Evolutionary conservation across 2,329 filamentous ascomycete genomes (phyloP), one percentile per base, ranked within the genome.

Genomic region (Trichoderma sp.): DNA sequence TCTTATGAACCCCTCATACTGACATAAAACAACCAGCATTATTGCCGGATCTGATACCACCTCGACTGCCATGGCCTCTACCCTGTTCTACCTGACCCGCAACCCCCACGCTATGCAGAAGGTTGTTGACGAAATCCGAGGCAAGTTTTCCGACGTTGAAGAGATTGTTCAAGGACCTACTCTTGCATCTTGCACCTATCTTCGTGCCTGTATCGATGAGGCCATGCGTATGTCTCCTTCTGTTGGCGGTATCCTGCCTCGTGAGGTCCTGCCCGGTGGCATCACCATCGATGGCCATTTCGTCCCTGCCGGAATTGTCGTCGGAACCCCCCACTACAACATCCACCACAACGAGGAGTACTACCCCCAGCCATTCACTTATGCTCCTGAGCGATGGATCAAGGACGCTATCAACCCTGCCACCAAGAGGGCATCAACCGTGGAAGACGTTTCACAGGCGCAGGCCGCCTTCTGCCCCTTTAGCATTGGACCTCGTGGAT

Each of bases 391-490:
- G 82, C 86, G 91, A 28, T 93, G 91, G 91, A 82, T 92, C 18
- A 80, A 81, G 2, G 87, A 86, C 5, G 83, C 82, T 57, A 77
- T 75, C 79, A 85, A 79, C 78, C 79, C 76, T 57, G 73, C 78
- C 32, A 79, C 74, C 34, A 79, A 82, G 51, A 80, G 79, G 71
- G 75, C 78, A 34, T 84, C 85, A 1, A 86, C 82, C 6, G 85
- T 86, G 71, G 84, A 85, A 2, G 86, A 88, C 67, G 82, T 88
- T 2, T 82, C 84, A 3, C 77, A 83, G 6, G 91, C 92, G 2
- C 87, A 91, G 65, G 86, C 85, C 39, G 92, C 92, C 0, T 95
- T 93, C 81, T 93, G 91, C 74, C 91, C 93, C 2, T 94, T 94
- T 76, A 90, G 87, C 60, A 83, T 93, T 73, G 92, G 92, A 0